Evolutionary conservation across 2,329 filamentous ascomycete species (phyloP).

Genomic region (Alternaria sp.): DNA sequence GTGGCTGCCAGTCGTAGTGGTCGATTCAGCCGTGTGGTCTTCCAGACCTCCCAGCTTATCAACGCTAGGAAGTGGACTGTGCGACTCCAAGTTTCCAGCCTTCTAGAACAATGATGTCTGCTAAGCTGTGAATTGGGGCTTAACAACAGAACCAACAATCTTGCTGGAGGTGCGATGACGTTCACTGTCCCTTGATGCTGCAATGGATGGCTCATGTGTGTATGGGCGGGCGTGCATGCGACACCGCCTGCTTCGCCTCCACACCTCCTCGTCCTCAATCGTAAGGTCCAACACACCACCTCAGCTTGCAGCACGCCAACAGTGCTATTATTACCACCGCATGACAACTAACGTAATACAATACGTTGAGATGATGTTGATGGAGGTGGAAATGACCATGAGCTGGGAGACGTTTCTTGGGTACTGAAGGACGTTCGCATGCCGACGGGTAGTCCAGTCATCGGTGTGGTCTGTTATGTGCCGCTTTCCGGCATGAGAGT

Average conservation of each 20-base stretch:
- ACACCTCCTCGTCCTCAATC: background rate
- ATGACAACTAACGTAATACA: background rate
- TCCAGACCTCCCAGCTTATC: background rate
- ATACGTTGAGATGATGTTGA: background rate
- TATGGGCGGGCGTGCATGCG: background rate
- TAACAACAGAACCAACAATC: background rate
- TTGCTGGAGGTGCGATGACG: background rate
- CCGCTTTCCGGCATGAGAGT: background rate
- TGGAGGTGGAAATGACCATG: background rate
- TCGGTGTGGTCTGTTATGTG: background rate
- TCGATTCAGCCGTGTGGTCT: background rate
- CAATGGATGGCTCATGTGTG: background rate
- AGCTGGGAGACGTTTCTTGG: background rate
- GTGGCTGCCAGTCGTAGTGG: background rate
- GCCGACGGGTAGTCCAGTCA: background rate
- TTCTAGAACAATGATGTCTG: background rate
- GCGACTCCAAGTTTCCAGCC: background rate
- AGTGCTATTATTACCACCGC: background rate
- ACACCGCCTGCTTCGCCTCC: conserved; percentile 1
- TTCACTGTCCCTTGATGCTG: background rate
- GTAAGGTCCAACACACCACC: background rate
- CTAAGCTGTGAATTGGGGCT: background rate
- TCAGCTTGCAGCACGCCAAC: background rate
- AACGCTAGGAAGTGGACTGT: background rate
- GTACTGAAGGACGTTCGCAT: background rate